Evolutionary conservation across 306 rosid species (phyloP).

Genomic region (Abrus pulchellus): DNA sequence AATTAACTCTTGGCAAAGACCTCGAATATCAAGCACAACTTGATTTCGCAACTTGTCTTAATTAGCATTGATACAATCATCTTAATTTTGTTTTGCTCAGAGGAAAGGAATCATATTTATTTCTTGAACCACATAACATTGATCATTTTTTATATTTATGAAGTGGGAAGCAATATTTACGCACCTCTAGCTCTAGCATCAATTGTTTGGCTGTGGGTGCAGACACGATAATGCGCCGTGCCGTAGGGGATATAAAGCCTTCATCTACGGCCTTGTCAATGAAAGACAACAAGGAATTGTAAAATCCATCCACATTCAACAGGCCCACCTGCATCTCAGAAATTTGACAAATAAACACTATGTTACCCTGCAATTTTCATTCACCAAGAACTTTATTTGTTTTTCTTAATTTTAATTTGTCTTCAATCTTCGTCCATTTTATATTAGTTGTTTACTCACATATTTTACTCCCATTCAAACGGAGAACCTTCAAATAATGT

Average conservation of each 20-base stretch:
- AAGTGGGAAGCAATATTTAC: neutral
- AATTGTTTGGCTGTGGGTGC: slow-evolving; percentile 92
- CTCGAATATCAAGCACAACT: slow-evolving; percentile 37
- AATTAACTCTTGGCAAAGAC: neutral
- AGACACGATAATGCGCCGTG: slow-evolving; percentile 97
- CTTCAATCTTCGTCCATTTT: slow-evolving; percentile 1
- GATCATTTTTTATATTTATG: neutral
- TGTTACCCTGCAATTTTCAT: slow-evolving; percentile 14
- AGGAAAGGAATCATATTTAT: slow-evolving; percentile 12
- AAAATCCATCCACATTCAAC: slow-evolving; percentile 95
- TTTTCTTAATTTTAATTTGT: neutral
- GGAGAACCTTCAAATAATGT: slow-evolving; percentile 65
- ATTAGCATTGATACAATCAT: neutral
- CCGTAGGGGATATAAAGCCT: slow-evolving; percentile 93
- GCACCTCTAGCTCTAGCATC: slow-evolving; percentile 90
- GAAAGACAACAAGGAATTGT: slow-evolving; percentile 87
- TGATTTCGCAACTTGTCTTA: slow-evolving; percentile 42
- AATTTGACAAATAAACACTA: slow-evolving; percentile 31
- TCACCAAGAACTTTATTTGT: slow-evolving; percentile 60
- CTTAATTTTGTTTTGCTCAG: neutral
- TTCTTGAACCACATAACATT: slow-evolving; percentile 3
- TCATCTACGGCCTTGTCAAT: slow-evolving; percentile 98
- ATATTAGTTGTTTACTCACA: slow-evolving; percentile 29
- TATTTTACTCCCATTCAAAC: slow-evolving; percentile 70
- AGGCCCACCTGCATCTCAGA: slow-evolving; percentile 84